Evolutionary conservation across 768 basidiomycete genomes (phyloP), one percentile per base, ranked within the genome.

Genomic region (Tylopilus sp.): DNA sequence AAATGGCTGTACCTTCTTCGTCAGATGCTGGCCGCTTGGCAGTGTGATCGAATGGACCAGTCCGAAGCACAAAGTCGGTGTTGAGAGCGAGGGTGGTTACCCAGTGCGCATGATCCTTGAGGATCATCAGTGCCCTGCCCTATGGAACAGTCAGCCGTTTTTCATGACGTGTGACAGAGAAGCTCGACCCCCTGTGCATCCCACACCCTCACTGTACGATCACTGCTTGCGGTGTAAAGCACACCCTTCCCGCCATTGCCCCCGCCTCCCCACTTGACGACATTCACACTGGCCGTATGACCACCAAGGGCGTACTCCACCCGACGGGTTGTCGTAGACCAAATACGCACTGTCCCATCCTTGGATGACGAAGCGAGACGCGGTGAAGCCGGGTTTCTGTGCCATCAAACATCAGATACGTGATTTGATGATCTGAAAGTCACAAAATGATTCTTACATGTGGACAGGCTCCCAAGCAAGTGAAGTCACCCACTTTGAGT

Each of bases 61-160:
- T 98, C 22, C 95, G 86, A 5, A 97, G 78, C 25, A 96, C 84
- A 63, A 95, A 97, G 67, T 99, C 96, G 11, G 95, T 95, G 70
- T 94, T 96, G 50, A 98, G 78, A 4, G 97, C 86, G 40, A 99
- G 82, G 0, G 95, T 98, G 19, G 95, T 99, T 9, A 99, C 97
- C 96, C 95, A 98, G 64, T 99, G 97, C 0, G 94, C 97, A 62
- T 99, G 96, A 56, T 98, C 94, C 69, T 91, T 93, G 25, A 98
- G 74, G 1, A 86, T 85, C 62, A 95, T 81, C 33, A 98, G 74
- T 25, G 84, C 82, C 68, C 83, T 87, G 1, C 95, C 96, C 88
- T 95, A 60, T n/a, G 43, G 48, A 17, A 45, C 44, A 21, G 49
- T 53, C 45, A 62, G 45, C 37, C 24, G 10, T 40, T 34, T 17